These are phyloP conservation scores for Berkeleyomyces rouxiae DNA, from an alignment of 2,329 filamentous ascomycete genomes.

Conservation along the genomic window DNA sequence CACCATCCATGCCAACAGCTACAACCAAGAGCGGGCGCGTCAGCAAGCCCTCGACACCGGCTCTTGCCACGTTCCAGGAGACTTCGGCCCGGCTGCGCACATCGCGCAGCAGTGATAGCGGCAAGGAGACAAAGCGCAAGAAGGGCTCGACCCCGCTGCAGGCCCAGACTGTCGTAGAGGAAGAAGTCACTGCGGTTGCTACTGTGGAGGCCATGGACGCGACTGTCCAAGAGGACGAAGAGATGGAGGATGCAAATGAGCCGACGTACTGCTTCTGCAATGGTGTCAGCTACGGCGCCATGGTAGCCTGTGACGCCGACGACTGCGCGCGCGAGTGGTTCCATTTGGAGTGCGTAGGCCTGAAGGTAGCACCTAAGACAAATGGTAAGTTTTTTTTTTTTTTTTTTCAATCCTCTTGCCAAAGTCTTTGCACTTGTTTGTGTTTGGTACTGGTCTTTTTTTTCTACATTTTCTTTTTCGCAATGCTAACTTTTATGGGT, in stretches of 20 bases:
- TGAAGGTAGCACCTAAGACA: slow-evolving; percentile 61
- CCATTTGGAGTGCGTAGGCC: slow-evolving; percentile 64
- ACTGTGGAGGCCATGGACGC: slow-evolving; percentile 18
- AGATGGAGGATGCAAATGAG: slow-evolving; percentile 53
- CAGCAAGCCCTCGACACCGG: slow-evolving; percentile 50
- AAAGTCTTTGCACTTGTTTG: background rate
- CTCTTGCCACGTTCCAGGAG: slow-evolving; percentile 42
- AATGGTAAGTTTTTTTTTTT: slow-evolving; percentile 41
- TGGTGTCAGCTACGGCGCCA: slow-evolving; percentile 64
- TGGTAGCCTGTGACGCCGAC: slow-evolving; percentile 66
- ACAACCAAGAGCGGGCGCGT: slow-evolving; percentile 50
- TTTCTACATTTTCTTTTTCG: background rate
- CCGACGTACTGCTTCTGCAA: slow-evolving; percentile 68
- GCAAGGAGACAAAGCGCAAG: slow-evolving; percentile 11
- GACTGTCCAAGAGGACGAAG: slow-evolving; percentile 24
- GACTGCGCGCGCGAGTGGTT: slow-evolving; percentile 67
- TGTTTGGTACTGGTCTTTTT: background rate
- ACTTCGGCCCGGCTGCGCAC: slow-evolving; percentile 31
- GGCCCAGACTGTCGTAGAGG: slow-evolving; percentile 1
- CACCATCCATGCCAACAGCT: slow-evolving; percentile 27
- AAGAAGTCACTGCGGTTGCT: slow-evolving; percentile 20
- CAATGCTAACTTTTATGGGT: slow-evolving; percentile 18
- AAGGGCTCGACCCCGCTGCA: slow-evolving; percentile 10
- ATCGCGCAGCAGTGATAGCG: slow-evolving; percentile 28
- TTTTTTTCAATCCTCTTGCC: background rate